A percentile compares a stretch with the other conserved stretches of the same genome.
Conservation (phyloP, 192 early-diverging fungal genomes). For the Coemansia sp. region DNA sequence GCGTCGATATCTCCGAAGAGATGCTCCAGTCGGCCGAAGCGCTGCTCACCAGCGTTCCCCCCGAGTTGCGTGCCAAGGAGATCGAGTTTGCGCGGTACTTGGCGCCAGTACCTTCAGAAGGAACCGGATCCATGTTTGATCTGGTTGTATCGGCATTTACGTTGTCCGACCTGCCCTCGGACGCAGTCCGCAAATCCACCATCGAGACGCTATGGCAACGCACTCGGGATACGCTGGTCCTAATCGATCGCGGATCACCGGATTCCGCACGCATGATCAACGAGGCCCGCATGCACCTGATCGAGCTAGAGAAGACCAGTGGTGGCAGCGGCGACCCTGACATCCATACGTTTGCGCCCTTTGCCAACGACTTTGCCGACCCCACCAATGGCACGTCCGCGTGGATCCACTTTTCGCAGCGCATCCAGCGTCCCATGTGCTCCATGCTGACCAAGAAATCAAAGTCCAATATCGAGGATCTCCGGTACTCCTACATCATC, state of each 20-base stretch:
- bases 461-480: constrained; percentile 68
- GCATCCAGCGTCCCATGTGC: constrained; percentile 63
- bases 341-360: constrained; percentile 79
- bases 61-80: neutral
- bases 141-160: constrained; percentile 76
- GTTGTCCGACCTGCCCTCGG: constrained; percentile 70
- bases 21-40: constrained; percentile 73
- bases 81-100: constrained; percentile 62
- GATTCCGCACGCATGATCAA: constrained; percentile 66
- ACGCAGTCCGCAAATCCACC: constrained; percentile 61
- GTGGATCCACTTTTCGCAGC: constrained; percentile 86
- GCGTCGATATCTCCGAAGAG: constrained; percentile 73
- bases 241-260: constrained; percentile 83
- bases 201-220: constrained; percentile 76
- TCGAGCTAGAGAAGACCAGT: constrained; percentile 37
- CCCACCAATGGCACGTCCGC: constrained; percentile 60
- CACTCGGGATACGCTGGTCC: constrained; percentile 74
- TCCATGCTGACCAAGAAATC: constrained; percentile 70
- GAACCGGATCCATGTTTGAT: constrained; percentile 54
- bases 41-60: constrained; percentile 28
- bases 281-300: constrained; percentile 65
- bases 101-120: constrained; percentile 36
- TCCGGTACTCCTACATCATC: constrained; percentile 77
- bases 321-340: neutral
- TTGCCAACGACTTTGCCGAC: constrained; percentile 73